These are phyloP conservation scores for Calonectria pseudoreteaudii DNA, from an alignment of 2,329 filamentous ascomycete genomes.

Conservation along the genomic window DNA sequence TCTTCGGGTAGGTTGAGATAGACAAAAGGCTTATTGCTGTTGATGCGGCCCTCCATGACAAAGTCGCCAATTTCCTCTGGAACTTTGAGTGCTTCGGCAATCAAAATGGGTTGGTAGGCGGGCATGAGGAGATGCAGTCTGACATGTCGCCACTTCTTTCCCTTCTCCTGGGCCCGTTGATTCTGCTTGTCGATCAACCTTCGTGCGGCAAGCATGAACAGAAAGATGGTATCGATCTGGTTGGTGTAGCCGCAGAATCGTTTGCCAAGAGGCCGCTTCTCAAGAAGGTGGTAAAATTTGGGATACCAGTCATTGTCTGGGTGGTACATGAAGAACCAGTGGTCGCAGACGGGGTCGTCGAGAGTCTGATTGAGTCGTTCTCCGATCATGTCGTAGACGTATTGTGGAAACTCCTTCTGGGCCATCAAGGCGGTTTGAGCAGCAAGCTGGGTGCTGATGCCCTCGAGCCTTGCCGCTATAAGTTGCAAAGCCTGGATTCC, in stretches of 20 bases:
- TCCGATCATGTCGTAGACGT: constrained; percentile 52
- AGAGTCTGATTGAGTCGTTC: constrained; percentile 49
- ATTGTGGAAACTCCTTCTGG: constrained; percentile 51
- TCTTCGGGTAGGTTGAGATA: constrained; percentile 53
- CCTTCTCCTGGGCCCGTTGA: constrained; percentile 37
- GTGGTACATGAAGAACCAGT: constrained; percentile 56
- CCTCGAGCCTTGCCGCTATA: constrained; percentile 49
- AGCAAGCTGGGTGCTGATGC: constrained; percentile 47
- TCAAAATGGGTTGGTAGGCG: constrained; percentile 52
- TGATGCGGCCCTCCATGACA: constrained; percentile 52
- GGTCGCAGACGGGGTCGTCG: constrained; percentile 45
- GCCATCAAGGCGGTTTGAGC: constrained; percentile 52
- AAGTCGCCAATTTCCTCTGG: constrained; percentile 53
- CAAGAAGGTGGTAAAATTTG: constrained; percentile 52
- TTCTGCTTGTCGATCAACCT: constrained; percentile 42
- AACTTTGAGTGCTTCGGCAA: constrained; percentile 50
- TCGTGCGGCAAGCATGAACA: constrained; percentile 53
- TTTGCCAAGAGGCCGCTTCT: constrained; percentile 47
- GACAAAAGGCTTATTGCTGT: constrained; percentile 52
- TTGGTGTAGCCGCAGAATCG: constrained; percentile 55
- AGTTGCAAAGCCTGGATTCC: constrained; percentile 50
- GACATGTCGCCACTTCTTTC: constrained; percentile 36
- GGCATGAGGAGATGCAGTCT: constrained; percentile 53
- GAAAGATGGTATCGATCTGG: constrained; percentile 53
- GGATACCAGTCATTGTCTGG: constrained; percentile 57